Percentiles rank a stretch among this genome's conserved stretches.
phyloP scores from a whole-genome alignment of 768 basidiomycete genomes.

The Scleroderma bovista region DNA sequence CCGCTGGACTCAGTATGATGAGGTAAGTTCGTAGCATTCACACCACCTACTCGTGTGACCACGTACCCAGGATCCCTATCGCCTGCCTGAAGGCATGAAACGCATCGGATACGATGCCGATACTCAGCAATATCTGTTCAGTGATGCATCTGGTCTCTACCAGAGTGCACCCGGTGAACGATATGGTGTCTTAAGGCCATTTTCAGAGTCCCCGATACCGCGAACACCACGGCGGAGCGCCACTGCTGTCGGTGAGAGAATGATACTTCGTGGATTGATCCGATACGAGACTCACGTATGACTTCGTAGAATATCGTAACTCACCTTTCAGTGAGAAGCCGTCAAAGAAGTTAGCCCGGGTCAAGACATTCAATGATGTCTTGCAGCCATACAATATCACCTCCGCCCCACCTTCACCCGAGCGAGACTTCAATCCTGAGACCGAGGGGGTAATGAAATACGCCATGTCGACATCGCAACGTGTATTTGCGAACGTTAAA shows the following conservation, averaged over 20 bases:
- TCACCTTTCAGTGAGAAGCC: slow-evolving; percentile 18
- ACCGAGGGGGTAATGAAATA: not conserved
- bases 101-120: slow-evolving; percentile 53
- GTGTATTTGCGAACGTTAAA: not conserved
- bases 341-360: slow-evolving; percentile 19
- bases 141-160: slow-evolving; percentile 43
- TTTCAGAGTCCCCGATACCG: slow-evolving; percentile 17
- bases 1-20: slow-evolving; percentile 20
- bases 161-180: slow-evolving; percentile 38
- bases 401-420: slow-evolving; percentile 25
- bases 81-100: slow-evolving; percentile 39
- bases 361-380: slow-evolving; percentile 42
- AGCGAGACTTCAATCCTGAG: not conserved
- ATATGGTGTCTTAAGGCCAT: slow-evolving; percentile 40
- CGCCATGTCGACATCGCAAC: not conserved
- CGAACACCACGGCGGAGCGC: slow-evolving; percentile 22
- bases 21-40: slow-evolving; percentile 12
- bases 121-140: slow-evolving; percentile 44
- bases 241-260: slow-evolving; percentile 18
- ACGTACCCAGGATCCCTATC: slow-evolving; percentile 26
- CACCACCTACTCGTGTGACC: not conserved
- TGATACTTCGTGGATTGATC: slow-evolving; percentile 12
- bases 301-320: slow-evolving; percentile 18
- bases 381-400: slow-evolving; percentile 43
- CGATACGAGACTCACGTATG: slow-evolving; percentile 5